Percentiles rank a stretch among this genome's conserved stretches.
Conservation (phyloP, 108 stramenopile species). For the Nitzschia inconspicua region DNA sequence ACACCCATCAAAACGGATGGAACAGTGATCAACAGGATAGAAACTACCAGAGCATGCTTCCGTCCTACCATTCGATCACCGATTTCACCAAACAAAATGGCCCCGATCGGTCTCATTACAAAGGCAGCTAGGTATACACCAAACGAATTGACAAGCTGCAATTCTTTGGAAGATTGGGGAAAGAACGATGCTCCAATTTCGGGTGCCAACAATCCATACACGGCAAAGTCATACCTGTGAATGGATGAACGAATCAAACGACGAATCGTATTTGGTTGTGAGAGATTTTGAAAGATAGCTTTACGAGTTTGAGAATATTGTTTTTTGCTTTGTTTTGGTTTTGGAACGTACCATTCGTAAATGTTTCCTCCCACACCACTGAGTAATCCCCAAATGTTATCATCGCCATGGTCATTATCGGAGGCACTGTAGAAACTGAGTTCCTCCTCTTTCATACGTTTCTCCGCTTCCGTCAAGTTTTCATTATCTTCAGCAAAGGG, state of each 20-base stretch:
- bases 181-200: conserved; percentile 79
- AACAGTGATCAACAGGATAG: conserved; percentile 64
- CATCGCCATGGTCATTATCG: conserved; percentile 56
- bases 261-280: not conserved
- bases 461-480: conserved; percentile 26
- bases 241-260: too few relatives aligned
- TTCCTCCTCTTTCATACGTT: conserved; percentile 49
- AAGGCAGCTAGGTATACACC: conserved; percentile 88
- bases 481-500: not conserved
- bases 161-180: conserved; percentile 49
- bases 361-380: conserved; percentile 68
- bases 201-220: conserved; percentile 78
- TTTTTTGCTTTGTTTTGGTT: too few relatives aligned
- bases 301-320: too few relatives aligned
- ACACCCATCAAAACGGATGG: conserved; percentile 85
- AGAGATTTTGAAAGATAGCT: too few relatives aligned
- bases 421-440: conserved; percentile 47
- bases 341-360: conserved; percentile 59
- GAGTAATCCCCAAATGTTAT: conserved; percentile 71
- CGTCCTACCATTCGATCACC: conserved; percentile 69
- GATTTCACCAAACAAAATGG: conserved; percentile 67
- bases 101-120: conserved; percentile 64
- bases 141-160: conserved; percentile 72
- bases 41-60: conserved; percentile 60
- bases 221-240: conserved; percentile 85